A percentile compares a stretch with the other conserved stretches of the same genome.
These are phyloP conservation scores for Phytophthora aleatoria DNA, from an alignment of 352 stramenopile genomes.

Conservation along the genomic window DNA sequence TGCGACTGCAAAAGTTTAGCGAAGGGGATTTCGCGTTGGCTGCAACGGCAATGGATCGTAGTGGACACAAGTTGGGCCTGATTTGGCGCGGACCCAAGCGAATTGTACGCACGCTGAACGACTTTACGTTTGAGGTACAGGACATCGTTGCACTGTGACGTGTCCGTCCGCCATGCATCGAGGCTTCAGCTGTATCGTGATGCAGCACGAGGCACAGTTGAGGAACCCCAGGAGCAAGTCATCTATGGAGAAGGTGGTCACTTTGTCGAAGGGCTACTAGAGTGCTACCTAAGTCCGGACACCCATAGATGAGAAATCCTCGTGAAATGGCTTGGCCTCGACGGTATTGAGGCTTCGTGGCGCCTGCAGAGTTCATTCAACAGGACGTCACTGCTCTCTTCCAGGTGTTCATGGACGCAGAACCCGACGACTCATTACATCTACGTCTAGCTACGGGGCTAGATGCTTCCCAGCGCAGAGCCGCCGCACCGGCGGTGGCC, in stretches of 20 bases:
- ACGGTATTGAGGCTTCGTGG: not conserved
- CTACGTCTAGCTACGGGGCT: not conserved
- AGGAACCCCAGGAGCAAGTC: not conserved
- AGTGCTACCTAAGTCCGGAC: not conserved
- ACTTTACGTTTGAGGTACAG: constrained; percentile 4
- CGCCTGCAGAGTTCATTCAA: not conserved
- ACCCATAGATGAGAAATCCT: constrained; percentile 3
- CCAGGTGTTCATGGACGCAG: not conserved
- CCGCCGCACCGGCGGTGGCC: too few species aligned
- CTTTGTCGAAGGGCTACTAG: constrained; percentile 4
- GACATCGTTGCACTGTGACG: not conserved
- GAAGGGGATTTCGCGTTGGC: not conserved
- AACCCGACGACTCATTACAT: not conserved
- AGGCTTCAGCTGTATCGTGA: constrained; percentile 25
- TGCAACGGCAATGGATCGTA: not conserved
- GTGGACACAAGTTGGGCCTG: not conserved
- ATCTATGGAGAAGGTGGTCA: constrained; percentile 11
- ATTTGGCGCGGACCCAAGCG: constrained; percentile 1
- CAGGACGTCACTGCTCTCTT: not conserved
- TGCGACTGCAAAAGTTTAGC: constrained; percentile 14
- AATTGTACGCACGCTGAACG: not conserved
- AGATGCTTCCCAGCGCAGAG: too few species aligned
- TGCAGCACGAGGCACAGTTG: not conserved
- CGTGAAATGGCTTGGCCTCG: constrained; percentile 1
- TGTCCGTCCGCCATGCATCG: not conserved